These are phyloP conservation scores for Anthoceros angustus DNA, from an alignment of 225 moss, liverwort and hornwort genomes.

Conservation along the genomic window DNA sequence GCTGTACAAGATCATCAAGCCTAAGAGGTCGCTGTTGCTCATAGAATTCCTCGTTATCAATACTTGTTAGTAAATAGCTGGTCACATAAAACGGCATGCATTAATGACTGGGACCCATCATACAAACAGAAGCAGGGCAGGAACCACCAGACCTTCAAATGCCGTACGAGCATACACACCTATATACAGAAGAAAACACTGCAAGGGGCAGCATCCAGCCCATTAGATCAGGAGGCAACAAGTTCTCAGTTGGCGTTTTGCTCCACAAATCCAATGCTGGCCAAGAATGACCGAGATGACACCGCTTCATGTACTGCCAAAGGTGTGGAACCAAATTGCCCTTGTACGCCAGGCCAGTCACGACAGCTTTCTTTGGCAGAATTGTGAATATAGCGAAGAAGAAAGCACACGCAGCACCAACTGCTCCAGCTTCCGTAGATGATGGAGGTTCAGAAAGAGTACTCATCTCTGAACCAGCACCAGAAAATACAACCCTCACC, in stretches of 20 bases:
- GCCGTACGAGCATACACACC: constrained; percentile 22
- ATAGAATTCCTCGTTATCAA: constrained; percentile 98
- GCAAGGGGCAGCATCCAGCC: constrained; percentile 97
- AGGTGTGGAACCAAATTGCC: constrained; percentile 90
- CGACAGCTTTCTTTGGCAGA: constrained; percentile 40
- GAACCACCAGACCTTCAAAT: not conserved
- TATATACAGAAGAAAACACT: constrained; percentile 90
- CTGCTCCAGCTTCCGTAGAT: constrained; percentile 49
- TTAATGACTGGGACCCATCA: not conserved
- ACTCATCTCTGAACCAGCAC: constrained; percentile 23
- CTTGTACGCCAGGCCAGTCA: constrained; percentile 70
- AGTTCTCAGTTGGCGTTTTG: constrained; percentile 36
- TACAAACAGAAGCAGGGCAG: not conserved
- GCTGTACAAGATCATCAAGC: constrained; percentile 66
- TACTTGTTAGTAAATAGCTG: constrained; percentile 82
- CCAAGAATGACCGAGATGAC: constrained; percentile 53
- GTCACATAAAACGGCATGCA: not conserved
- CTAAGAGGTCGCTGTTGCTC: constrained; percentile 83
- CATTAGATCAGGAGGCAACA: constrained; percentile 38
- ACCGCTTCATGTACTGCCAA: constrained; percentile 80
- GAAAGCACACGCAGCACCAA: constrained; percentile 86
- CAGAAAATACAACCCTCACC: constrained; percentile 61
- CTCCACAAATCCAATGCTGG: constrained; percentile 62
- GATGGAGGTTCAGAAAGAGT: constrained; percentile 24
- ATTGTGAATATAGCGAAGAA: constrained; percentile 74